Evolutionary conservation across 257 asterid species (phyloP), one percentile per base, ranked within the genome.

Genomic region (Solanum rostratum): DNA sequence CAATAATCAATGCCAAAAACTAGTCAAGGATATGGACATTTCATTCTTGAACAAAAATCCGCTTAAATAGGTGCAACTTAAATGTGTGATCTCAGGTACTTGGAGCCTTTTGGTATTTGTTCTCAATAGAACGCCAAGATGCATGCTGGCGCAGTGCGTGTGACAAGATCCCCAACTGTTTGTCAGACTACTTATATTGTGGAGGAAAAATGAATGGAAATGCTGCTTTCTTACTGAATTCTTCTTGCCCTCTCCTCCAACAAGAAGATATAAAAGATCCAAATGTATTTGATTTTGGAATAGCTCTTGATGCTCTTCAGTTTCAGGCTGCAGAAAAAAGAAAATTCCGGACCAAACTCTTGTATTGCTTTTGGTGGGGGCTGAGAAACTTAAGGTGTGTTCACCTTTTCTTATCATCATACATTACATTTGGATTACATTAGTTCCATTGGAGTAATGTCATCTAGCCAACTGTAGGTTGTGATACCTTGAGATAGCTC

Each of bases 331-430:
- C 87, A 18, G 92, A 88, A 54, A 88, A 86, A 55, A 55, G 63
- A 29, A 16, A 66, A 84, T 91, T 91, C 37, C 74, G 33, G 14
- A 79, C 57, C 80, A 93, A 93, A 43, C 87, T 90, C 43, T 83
- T 90, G 54, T 91, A 88, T 74, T 92, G 96, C 90, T 92, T 93
- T 84, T 92, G 96, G 97, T 92, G 96, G 96, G 97, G 97, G 10
- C 86, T 92, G 59, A 80, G 96, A 62, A 91, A 88, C 89, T 86
- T 93, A 85, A 92, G 95, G 97, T 92, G n/a, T 79, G 79, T 87
- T 43, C 19, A 18, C n/a, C 65, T 24, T 49, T 59, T 41, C 33
- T 69, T 85, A 15, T 65, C 30, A 22, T 3, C 7, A 39, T 39
- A 22, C 68, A 22, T 20, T 60, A 10, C 0, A 60, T 60, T 60